Conservation (phyloP, 1,284 basidiomycete species). For the Microbotryomycetes sp. region DNA sequence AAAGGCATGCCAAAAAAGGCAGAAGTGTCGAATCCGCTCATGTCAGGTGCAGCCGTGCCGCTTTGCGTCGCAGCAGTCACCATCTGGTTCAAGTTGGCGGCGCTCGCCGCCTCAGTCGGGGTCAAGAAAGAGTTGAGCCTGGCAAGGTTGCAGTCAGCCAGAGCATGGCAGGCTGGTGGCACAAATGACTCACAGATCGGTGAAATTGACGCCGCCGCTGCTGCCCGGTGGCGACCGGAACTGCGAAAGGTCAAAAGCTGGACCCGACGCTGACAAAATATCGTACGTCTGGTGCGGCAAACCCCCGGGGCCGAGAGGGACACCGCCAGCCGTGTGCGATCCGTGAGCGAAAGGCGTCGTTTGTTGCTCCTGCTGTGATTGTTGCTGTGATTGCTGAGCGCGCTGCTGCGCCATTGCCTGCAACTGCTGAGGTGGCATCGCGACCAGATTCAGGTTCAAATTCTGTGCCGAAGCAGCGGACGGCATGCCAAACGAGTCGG, state of each 20-base stretch:
- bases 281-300: constrained; percentile 15
- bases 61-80: background rate
- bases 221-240: constrained; percentile 16
- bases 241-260: constrained; percentile 18
- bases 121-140: constrained; percentile 29
- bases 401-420: background rate
- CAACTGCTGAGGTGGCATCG: background rate
- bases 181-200: constrained; percentile 18
- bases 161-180: background rate
- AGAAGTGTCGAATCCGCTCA: constrained; percentile 4
- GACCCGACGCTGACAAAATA: constrained; percentile 11
- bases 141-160: background rate
- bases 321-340: background rate
- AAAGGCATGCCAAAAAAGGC: constrained; percentile 27
- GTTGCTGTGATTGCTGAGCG: background rate
- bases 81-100: background rate
- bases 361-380: background rate
- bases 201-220: constrained; percentile 16
- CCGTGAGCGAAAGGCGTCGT: background rate
- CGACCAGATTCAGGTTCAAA: background rate
- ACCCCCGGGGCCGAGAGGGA: background rate
- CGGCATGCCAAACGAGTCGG: background rate
- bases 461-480: background rate
- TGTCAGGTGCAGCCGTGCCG: background rate
- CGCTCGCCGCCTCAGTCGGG: constrained; percentile 17